These are phyloP conservation scores for Sugiyamaella pinicola DNA, from an alignment of 1,139 yeast species.

Conservation along the genomic window DNA sequence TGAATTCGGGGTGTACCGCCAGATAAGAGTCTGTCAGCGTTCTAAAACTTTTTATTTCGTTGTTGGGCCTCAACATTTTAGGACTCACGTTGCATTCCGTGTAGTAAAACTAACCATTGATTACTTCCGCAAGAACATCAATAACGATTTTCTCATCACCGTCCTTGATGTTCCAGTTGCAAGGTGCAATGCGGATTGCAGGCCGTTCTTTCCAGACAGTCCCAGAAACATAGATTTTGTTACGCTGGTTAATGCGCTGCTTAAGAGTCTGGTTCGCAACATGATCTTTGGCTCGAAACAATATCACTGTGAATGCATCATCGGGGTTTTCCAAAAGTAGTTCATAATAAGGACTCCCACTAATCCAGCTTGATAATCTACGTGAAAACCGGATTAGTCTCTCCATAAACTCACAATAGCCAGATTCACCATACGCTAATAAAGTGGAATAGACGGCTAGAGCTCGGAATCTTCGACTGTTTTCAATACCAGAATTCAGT, in stretches of 20 bases:
- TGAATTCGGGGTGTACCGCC: too few species aligned
- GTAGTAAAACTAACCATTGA: too few species aligned
- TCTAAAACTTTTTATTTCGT: too few species aligned
- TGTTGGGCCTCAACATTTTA: too few species aligned
- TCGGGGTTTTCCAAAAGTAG: conserved; percentile 27
- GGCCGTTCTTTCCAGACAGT: conserved; percentile 31
- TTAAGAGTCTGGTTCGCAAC: conserved; percentile 24
- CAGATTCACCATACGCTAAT: conserved; percentile 33
- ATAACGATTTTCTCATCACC: conserved; percentile 27
- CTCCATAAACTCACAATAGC: conserved; percentile 31
- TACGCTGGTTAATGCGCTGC: conserved; percentile 26
- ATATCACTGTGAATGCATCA: conserved; percentile 30
- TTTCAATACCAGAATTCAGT: conserved; percentile 35
- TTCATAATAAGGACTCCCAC: conserved; percentile 24
- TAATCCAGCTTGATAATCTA: conserved; percentile 29
- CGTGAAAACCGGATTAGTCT: conserved; percentile 30
- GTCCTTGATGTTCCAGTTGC: conserved; percentile 32
- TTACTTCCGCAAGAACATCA: conserved; percentile 25
- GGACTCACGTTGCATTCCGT: too few species aligned
- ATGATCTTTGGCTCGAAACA: conserved; percentile 30
- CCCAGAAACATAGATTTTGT: conserved; percentile 31
- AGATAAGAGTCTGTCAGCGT: too few species aligned
- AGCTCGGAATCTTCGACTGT: conserved; percentile 36
- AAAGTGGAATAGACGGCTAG: conserved; percentile 34
- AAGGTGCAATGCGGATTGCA: conserved; percentile 36